phyloP scores from a whole-genome alignment of 768 basidiomycete species.

The Galerina marginata region DNA sequence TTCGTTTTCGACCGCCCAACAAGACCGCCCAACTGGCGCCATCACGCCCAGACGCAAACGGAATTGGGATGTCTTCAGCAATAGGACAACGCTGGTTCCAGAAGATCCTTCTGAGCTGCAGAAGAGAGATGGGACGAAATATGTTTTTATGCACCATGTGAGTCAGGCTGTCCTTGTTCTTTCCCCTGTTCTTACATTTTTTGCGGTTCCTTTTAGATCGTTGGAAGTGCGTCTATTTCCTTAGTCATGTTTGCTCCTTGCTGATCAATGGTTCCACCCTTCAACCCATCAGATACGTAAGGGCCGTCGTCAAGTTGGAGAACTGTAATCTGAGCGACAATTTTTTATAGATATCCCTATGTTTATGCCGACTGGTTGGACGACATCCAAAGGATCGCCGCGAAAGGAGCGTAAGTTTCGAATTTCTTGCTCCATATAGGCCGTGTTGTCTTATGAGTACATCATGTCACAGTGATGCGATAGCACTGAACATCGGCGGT shows the following conservation, averaged over 20 bases:
- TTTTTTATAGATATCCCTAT: slow-evolving; percentile 42
- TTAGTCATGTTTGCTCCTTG: neutral
- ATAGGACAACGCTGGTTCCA: slow-evolving; percentile 14
- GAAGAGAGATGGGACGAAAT: slow-evolving; percentile 50
- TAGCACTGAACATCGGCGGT: slow-evolving; percentile 67
- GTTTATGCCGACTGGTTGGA: slow-evolving; percentile 43
- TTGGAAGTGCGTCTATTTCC: slow-evolving; percentile 11
- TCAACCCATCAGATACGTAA: slow-evolving; percentile 45
- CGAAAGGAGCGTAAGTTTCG: slow-evolving; percentile 46
- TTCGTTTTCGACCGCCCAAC: slow-evolving; percentile 9
- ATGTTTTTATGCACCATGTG: slow-evolving; percentile 59
- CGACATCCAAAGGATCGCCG: slow-evolving; percentile 46
- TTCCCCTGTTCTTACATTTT: neutral
- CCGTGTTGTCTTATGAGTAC: slow-evolving; percentile 18
- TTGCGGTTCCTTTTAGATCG: slow-evolving; percentile 3
- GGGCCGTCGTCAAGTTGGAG: slow-evolving; percentile 5
- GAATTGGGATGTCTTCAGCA: slow-evolving; percentile 17
- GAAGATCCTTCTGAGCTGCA: slow-evolving; percentile 34
- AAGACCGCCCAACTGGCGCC: neutral
- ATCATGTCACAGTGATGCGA: slow-evolving; percentile 49
- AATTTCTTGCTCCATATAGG: slow-evolving; percentile 22
- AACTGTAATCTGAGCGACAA: neutral
- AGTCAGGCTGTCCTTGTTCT: slow-evolving; percentile 17
- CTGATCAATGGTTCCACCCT: neutral
- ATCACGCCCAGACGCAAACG: slow-evolving; percentile 17